phyloP scores from a whole-genome alignment of 2,329 filamentous ascomycete genomes.

The Pseudogymnoascus destructans region DNA sequence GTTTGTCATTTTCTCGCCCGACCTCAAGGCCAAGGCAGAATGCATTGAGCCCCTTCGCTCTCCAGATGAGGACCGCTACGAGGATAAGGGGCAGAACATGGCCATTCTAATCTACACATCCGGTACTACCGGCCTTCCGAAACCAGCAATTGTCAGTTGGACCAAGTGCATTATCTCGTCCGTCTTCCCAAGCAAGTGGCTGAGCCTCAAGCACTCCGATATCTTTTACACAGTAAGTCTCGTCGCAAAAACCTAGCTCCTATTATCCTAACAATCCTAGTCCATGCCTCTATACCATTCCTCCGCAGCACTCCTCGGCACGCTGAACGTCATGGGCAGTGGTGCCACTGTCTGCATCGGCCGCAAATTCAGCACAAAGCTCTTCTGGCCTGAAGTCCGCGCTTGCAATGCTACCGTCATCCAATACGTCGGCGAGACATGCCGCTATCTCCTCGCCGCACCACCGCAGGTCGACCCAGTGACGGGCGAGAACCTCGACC shows the following conservation, averaged over 20 bases:
- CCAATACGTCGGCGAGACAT: conserved; percentile 81
- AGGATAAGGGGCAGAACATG: conserved; percentile 39
- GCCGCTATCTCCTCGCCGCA: conserved; percentile 64
- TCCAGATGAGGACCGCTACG: conserved; percentile 42
- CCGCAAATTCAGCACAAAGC: conserved; percentile 62
- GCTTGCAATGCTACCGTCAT: conserved; percentile 58
- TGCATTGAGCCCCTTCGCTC: conserved; percentile 40
- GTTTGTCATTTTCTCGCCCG: conserved; percentile 48
- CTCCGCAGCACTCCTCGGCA: conserved; percentile 59
- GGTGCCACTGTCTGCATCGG: conserved; percentile 60
- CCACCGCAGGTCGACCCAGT: conserved; percentile 46
- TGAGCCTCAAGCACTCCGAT: conserved; percentile 48
- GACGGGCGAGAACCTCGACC: conserved; percentile 58
- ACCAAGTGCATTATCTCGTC: conserved; percentile 44
- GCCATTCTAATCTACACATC: conserved; percentile 72
- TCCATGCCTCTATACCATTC: conserved; percentile 86
- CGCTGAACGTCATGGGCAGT: conserved; percentile 43
- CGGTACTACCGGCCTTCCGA: conserved; percentile 74
- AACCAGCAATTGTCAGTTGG: conserved; percentile 67
- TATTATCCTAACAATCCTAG: conserved; percentile 29
- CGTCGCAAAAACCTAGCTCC: neutral
- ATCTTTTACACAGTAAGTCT: conserved; percentile 57
- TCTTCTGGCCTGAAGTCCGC: conserved; percentile 67
- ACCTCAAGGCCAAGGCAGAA: conserved; percentile 41
- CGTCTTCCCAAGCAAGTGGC: conserved; percentile 40